Evolutionary conservation across 225 moss, liverwort and hornwort genomes (phyloP).

Genomic region (Sphagnum contortum): DNA sequence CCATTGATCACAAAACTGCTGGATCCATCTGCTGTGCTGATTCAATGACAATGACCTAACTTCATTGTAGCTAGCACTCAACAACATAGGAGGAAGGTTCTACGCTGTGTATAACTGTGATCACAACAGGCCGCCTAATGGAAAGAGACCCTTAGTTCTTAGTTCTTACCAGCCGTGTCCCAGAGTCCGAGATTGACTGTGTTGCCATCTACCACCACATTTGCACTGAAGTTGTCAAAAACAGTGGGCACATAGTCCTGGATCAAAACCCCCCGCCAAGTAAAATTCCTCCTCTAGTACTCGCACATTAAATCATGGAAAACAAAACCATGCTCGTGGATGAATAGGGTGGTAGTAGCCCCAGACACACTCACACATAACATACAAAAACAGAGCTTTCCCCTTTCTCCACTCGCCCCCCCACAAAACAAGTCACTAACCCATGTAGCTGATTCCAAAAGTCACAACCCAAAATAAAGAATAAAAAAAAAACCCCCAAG

Average conservation of each 20-base stretch:
- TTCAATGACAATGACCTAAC: neutral
- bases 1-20: too few relatives aligned
- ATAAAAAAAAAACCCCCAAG: too few relatives aligned
- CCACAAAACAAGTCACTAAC: neutral
- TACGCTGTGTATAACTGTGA: too few relatives aligned
- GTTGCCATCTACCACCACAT: slow-evolving; percentile 98
- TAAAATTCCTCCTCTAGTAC: neutral
- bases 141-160: neutral
- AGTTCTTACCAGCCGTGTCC: slow-evolving; percentile 92
- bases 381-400: too few relatives aligned
- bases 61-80: too few relatives aligned
- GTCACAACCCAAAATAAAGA: too few relatives aligned
- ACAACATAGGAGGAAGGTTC: too few relatives aligned
- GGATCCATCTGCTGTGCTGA: too few relatives aligned
- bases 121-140: too few relatives aligned
- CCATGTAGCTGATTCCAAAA: too few relatives aligned
- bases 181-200: slow-evolving; percentile 97
- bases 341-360: too few relatives aligned
- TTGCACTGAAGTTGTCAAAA: slow-evolving; percentile 99
- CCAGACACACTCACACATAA: too few relatives aligned
- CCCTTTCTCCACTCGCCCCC: neutral
- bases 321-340: neutral
- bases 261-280: neutral
- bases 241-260: slow-evolving; percentile 99
- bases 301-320: neutral